Percentiles rank a stretch among this genome's conserved stretches.
phyloP scores from a whole-genome alignment of 495 filamentous ascomycete genomes.

The Aspergillus bertholletiae region DNA sequence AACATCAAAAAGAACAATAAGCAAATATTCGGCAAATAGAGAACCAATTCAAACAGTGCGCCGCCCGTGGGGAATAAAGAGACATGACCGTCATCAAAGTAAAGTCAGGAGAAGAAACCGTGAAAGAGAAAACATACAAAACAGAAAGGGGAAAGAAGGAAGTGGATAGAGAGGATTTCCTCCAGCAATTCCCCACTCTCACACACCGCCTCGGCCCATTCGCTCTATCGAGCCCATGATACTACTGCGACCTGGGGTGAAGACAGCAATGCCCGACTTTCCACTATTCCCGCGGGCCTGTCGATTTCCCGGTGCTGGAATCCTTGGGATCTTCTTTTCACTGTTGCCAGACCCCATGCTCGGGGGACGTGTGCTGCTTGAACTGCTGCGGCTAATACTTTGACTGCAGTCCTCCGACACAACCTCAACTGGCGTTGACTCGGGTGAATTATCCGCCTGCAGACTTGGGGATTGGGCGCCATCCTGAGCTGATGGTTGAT shows the following conservation, averaged over 20 bases:
- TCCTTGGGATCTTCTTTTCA: constrained; percentile 34
- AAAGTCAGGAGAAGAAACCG: background rate
- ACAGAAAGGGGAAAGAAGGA: background rate
- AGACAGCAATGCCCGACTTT: constrained; percentile 42
- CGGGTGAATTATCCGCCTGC: constrained; percentile 13
- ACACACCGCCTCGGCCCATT: constrained; percentile 51
- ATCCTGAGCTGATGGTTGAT: constrained; percentile 19
- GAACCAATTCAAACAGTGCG: background rate
- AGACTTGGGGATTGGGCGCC: background rate
- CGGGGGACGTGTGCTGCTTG: constrained; percentile 35
- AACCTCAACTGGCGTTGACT: constrained; percentile 12
- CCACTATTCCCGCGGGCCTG: constrained; percentile 39
- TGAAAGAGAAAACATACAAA: background rate
- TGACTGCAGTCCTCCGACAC: constrained; percentile 21
- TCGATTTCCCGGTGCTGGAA: constrained; percentile 25
- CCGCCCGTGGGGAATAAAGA: background rate
- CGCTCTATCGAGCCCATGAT: constrained; percentile 72
- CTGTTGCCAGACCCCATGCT: constrained; percentile 17
- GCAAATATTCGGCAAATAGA: background rate
- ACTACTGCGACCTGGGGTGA: constrained; percentile 49
- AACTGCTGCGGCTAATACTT: constrained; percentile 25
- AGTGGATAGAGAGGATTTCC: background rate
- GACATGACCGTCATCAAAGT: background rate
- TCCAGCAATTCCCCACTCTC: background rate
- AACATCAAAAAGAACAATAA: background rate